Conservation (phyloP, 495 filamentous ascomycete species). For the Acidiella bohemica region DNA sequence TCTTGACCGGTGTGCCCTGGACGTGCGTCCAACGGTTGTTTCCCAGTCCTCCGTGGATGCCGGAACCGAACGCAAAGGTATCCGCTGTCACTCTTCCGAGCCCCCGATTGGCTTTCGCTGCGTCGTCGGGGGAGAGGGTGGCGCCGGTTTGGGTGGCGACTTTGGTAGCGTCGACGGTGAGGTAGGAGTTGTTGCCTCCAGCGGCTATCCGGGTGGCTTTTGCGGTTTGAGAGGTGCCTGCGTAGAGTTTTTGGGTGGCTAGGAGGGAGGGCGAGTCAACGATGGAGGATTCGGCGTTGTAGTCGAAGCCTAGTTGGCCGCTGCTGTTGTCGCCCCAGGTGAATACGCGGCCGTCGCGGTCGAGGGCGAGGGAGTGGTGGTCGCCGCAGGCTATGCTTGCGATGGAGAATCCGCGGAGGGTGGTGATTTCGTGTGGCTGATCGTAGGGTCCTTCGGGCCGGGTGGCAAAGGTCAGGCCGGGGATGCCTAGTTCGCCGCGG, state of each 20-base stretch:
- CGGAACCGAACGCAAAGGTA: constrained; percentile 73
- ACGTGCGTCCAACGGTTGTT: constrained; percentile 85
- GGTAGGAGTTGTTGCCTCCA: constrained; percentile 74
- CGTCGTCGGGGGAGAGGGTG: constrained; percentile 11
- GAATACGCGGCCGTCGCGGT: constrained; percentile 63
- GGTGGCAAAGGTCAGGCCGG: constrained; percentile 64
- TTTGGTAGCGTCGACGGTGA: constrained; percentile 64
- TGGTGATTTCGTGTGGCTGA: constrained; percentile 58
- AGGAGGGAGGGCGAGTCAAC: constrained; percentile 57
- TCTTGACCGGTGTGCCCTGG: constrained; percentile 62
- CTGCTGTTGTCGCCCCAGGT: constrained; percentile 79
- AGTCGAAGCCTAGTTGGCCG: constrained; percentile 74
- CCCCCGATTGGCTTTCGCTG: constrained; percentile 24
- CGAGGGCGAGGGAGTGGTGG: constrained; percentile 68
- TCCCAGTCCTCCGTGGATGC: constrained; percentile 69
- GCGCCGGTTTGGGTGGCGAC: constrained; percentile 37
- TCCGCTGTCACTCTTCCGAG: constrained; percentile 51
- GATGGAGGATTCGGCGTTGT: constrained; percentile 42
- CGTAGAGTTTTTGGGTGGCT: constrained; percentile 56
- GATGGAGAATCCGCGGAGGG: constrained; percentile 50
- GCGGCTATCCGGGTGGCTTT: constrained; percentile 62
- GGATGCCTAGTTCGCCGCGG: constrained; percentile 75
- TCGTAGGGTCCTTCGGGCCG: constrained; percentile 69
- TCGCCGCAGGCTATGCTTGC: constrained; percentile 68
- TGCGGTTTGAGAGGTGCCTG: constrained; percentile 42